Conservation (phyloP, 192 early-diverging fungal species). For the Backusella morwellensis region DNA sequence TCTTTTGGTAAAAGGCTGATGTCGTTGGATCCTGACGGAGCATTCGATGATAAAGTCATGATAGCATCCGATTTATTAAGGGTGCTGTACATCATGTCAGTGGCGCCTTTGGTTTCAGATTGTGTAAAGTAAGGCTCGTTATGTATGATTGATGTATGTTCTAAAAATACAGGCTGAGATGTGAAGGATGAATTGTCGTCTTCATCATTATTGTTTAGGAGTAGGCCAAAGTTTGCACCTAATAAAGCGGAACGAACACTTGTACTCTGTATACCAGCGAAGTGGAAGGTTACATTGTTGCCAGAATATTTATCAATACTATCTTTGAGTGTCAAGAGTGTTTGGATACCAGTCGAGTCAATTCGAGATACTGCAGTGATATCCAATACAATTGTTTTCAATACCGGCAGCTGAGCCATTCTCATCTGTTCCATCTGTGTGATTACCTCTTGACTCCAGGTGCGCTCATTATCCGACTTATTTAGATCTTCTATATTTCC, state of each 20-base stretch:
- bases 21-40: not conserved
- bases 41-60: not conserved
- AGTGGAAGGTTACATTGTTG: constrained; percentile 26
- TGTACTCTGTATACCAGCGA: constrained; percentile 13
- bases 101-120: not conserved
- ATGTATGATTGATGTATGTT: not conserved
- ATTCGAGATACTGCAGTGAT: constrained; percentile 72
- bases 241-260: constrained; percentile 15
- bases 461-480: constrained; percentile 5
- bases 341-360: constrained; percentile 81
- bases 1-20: constrained; percentile 9
- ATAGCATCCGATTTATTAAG: not conserved
- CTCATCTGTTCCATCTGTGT: constrained; percentile 33
- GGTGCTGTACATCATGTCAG: not conserved
- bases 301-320: constrained; percentile 23
- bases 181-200: not conserved
- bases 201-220: not conserved
- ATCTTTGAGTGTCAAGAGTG: constrained; percentile 54
- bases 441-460: constrained; percentile 16
- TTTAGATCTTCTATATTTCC: constrained; percentile 12
- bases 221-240: constrained; percentile 13
- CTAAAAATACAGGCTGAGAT: not conserved
- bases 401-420: constrained; percentile 34
- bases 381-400: constrained; percentile 80
- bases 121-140: not conserved